Base-by-base conservation (phyloP, 805 yeast species). In the Starmera amethionina region DNA sequence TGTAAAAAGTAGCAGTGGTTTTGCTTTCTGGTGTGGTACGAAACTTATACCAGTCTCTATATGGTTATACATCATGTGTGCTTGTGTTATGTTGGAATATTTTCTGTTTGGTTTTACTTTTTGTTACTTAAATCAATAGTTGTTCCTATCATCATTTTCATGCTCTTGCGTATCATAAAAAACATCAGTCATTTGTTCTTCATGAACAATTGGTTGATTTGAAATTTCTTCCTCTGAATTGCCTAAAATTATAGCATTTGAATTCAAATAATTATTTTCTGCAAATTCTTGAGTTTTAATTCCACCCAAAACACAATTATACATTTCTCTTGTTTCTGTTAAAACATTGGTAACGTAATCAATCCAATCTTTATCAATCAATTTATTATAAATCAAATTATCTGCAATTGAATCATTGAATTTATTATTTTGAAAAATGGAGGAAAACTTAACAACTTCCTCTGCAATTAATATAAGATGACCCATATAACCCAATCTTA, bases 401-500 rank as follows among this genome's bases (percentile, higher is more conserved):
- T 53, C 58, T 25, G 49, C 42, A 30, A 46, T 51, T 13, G 39
- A 11, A 37, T 55, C 56, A 22, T 52, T 51, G 35, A 55, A 47
- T 30, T 52, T 53, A n/a, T 46, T 41, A 29, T 38, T 46, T 36
- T 55, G 59, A 42, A 54, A 56, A 31, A 41, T 68, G 5, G 67
- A 63, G 5, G 68, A 59, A 56, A 93, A 93, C 60, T 93, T 93
- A 35, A 89, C 96, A 37, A 93, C 93, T 59, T 93, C 98, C 59
- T 93, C 98, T 35, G 96, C 89, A 39, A 93, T 86, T 33, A 93
- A 67, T 4, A 95, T 87, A 45, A 93, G 62, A 58, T 93, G 98
- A 22, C 98, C 98, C 89, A 90, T 89, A 58, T 90, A 93, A 0
- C 98, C 98, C 18, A 93, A 75, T 41, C 97, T 68, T 12, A 86